Percentiles rank a stretch among this genome's conserved stretches.
Conservation (phyloP, 83 land plant genomes). For the Picea abies region DNA sequence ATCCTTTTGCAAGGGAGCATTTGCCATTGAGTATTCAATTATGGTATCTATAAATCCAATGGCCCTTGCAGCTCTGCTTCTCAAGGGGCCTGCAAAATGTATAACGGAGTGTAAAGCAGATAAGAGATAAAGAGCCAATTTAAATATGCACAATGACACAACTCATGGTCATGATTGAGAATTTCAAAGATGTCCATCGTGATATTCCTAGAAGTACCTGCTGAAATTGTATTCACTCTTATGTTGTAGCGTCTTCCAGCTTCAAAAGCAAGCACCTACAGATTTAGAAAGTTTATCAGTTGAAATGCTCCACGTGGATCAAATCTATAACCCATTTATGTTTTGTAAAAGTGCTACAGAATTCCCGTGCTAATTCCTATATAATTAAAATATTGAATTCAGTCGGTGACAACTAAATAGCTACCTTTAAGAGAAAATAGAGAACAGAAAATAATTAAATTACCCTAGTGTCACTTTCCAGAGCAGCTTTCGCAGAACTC, state of each 20-base stretch:
- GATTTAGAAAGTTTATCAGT: neutral
- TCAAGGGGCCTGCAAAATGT: constrained; percentile 69
- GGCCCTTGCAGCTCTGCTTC: constrained; percentile 98
- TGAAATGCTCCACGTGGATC: neutral
- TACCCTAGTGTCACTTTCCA: constrained; percentile 97
- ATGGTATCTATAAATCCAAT: constrained; percentile 97
- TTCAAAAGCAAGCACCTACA: constrained; percentile 94
- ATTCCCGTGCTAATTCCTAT: neutral
- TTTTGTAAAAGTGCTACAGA: neutral
- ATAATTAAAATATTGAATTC: neutral
- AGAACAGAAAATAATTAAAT: constrained; percentile 15
- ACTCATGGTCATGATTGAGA: neutral
- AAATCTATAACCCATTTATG: neutral
- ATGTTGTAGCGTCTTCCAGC: constrained; percentile 86
- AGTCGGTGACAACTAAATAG: neutral
- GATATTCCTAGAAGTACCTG: constrained; percentile 47
- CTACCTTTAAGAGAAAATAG: neutral
- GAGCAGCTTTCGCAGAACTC: constrained; percentile 99
- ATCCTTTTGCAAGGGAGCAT: constrained; percentile 95
- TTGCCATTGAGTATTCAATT: constrained; percentile 84
- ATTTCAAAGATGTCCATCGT: neutral
- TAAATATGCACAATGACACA: neutral
- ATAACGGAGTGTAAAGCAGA: neutral
- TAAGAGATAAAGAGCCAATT: neutral
- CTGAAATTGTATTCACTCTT: constrained; percentile 96